Conservation (phyloP, 257 asterid genomes). For the Ocimum tenuiflorum region DNA sequence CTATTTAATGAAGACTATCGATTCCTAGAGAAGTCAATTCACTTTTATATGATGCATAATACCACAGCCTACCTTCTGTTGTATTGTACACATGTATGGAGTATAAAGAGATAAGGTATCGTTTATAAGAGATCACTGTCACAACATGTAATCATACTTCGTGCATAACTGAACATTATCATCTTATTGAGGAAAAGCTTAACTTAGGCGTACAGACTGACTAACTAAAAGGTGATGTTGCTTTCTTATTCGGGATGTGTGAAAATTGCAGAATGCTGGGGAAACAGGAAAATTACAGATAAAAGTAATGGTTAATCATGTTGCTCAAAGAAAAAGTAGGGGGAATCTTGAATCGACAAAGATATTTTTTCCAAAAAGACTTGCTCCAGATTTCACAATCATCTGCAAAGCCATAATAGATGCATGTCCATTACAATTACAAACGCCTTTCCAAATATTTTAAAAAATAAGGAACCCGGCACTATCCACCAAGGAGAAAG, state of each 20-base stretch:
- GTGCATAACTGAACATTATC: constrained; percentile 1
- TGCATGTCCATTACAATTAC: not conserved
- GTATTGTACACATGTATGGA: not conserved
- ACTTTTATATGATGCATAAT: not conserved
- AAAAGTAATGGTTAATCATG: no score
- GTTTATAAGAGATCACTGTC: not conserved
- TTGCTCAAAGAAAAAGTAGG: not conserved
- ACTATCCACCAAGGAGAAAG: constrained; percentile 4
- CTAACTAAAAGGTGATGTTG: not conserved
- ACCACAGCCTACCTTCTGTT: not conserved
- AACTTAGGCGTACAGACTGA: not conserved
- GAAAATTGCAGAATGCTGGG: not conserved
- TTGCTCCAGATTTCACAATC: not conserved
- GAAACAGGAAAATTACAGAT: not conserved
- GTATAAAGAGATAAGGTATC: not conserved
- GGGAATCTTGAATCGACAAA: not conserved
- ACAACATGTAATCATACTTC: not conserved
- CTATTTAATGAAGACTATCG: not conserved
- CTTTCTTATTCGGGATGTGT: not conserved
- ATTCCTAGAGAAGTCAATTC: not conserved
- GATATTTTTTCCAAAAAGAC: not conserved
- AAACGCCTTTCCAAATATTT: not conserved
- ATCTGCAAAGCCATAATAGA: not conserved
- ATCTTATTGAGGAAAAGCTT: not conserved
- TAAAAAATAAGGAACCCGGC: not conserved